Base-by-base conservation (phyloP, 805 yeast species). In the Ogataea nakhonphanomensis region DNA sequence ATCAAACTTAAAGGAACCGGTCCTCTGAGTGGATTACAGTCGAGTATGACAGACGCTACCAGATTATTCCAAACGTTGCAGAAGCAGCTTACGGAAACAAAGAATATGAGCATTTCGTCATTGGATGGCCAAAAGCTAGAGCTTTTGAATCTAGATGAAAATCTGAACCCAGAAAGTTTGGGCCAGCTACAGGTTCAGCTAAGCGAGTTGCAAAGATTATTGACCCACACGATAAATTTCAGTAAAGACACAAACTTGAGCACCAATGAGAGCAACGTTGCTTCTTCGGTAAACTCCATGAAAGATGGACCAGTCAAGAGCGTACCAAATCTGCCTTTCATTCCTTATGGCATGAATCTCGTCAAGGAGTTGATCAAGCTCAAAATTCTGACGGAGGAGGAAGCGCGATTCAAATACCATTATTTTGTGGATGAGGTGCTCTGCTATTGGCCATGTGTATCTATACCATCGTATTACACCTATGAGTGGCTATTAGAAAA, bases 371-470 rank as follows among this genome's bases (percentile, higher is more conserved):
- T 73, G 13, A 54, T 69, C 20, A 62, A 58, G 41, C 55, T 62
- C 14, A 59, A 59, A 12, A 53, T 71, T 5, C 32, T 73, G 4
- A 41, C 61, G 4, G 48, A 57, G 8, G 59, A 60, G 5, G 71
- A 67, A 25, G 64, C 72, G 2, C 53, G 54, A 21, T 39, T 45
- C 10, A 59, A 74, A 46, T 66, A 54, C 39, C 45, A 53, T 6
- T 58, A 48, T 35, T 76, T 74, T 45, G 49, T 63, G 10, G 34
- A 57, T 7, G 62, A 67, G 9, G 61, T 74, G 57, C 50, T 71
- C 11, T 61, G 67, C 9, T 73, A 60, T 51, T 76, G 74, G 67
- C 81, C 81, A 7, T 62, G 72, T 30, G 59, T 73, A 3, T 62
- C 74, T 11, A 54, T 75, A 23, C 70, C 79, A 0, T 24, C 38